These are phyloP conservation scores for Cladosporium phlei DNA, from an alignment of 2,329 filamentous ascomycete species.

Conservation along the genomic window DNA sequence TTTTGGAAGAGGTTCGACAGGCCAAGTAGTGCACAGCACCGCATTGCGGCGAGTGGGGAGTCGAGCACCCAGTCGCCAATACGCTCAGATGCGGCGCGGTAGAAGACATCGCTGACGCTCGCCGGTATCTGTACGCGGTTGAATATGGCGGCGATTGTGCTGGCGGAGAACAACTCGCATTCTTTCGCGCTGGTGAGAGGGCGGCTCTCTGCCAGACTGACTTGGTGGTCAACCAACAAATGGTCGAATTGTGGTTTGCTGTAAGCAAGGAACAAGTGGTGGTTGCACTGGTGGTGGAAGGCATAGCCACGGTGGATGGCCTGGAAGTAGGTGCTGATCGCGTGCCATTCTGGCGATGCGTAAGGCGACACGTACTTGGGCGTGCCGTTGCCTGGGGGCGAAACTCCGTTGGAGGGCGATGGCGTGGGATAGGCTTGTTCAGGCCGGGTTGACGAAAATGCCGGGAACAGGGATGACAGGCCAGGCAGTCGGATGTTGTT, in stretches of 20 bases:
- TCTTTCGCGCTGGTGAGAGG: neutral
- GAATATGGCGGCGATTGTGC: constrained; percentile 1
- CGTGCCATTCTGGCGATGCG: neutral
- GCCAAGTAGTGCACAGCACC: constrained; percentile 3
- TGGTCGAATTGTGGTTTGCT: neutral
- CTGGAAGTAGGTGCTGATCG: constrained; percentile 1
- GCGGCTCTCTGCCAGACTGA: neutral
- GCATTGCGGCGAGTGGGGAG: neutral
- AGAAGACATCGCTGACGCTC: neutral
- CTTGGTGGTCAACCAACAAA: neutral
- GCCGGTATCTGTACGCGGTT: constrained; percentile 5
- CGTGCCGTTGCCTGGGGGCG: neutral
- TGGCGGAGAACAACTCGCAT: constrained; percentile 2
- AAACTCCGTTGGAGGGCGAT: neutral
- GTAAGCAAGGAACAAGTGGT: neutral
- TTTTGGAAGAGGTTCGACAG: constrained; percentile 4
- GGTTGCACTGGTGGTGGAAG: constrained; percentile 7
- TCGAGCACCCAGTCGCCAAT: constrained; percentile 1
- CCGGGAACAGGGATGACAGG: constrained; percentile 2
- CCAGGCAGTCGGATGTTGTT: neutral
- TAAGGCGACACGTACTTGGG: neutral
- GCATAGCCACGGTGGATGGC: constrained; percentile 2
- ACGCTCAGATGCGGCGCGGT: neutral
- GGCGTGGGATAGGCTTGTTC: constrained; percentile 1
- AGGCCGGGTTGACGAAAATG: neutral